Evolutionary conservation across 2,329 filamentous ascomycete genomes (phyloP).

Genomic region (Huntiella omanensis): DNA sequence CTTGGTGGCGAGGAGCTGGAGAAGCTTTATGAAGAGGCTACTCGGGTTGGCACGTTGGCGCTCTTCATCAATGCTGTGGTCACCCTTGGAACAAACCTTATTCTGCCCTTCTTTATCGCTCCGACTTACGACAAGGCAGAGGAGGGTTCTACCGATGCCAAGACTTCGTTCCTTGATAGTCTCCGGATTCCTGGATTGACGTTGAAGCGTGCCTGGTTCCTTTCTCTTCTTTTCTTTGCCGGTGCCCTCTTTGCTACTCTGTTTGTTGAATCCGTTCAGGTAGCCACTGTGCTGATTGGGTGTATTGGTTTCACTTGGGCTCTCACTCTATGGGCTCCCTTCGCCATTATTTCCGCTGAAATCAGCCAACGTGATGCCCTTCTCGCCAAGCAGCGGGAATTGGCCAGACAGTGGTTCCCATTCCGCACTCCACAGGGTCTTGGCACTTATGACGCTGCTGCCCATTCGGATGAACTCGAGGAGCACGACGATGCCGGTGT

Average conservation of each 20-base stretch:
- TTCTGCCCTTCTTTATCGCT: constrained; percentile 70
- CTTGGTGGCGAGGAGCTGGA: constrained; percentile 63
- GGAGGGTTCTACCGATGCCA: constrained; percentile 13
- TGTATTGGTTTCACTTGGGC: constrained; percentile 84
- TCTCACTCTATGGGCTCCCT: constrained; percentile 82
- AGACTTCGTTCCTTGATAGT: constrained; percentile 30
- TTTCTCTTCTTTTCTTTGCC: constrained; percentile 70
- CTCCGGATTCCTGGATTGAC: constrained; percentile 69
- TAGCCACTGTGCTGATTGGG: constrained; percentile 59
- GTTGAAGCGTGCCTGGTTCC: constrained; percentile 71
- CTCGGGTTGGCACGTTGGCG: constrained; percentile 73
- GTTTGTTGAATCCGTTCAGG: constrained; percentile 50
- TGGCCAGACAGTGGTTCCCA: constrained; percentile 10
- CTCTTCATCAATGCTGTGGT: constrained; percentile 75
- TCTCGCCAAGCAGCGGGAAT: constrained; percentile 16
- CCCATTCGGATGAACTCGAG: constrained; percentile 30
- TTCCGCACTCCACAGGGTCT: constrained; percentile 9
- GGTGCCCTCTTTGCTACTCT: constrained; percentile 68
- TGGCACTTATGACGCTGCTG: constrained; percentile 5
- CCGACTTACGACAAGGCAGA: constrained; percentile 45
- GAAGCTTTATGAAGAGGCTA: constrained; percentile 63
- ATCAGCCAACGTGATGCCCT: constrained; percentile 62
- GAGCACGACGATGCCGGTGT: constrained; percentile 66
- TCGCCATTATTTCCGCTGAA: constrained; percentile 84
- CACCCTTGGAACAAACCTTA: constrained; percentile 61